Percentiles rank a stretch among this genome's conserved stretches.
Evolutionary conservation across 306 rosid genomes (phyloP).

Genomic region (Quillaja saponaria): DNA sequence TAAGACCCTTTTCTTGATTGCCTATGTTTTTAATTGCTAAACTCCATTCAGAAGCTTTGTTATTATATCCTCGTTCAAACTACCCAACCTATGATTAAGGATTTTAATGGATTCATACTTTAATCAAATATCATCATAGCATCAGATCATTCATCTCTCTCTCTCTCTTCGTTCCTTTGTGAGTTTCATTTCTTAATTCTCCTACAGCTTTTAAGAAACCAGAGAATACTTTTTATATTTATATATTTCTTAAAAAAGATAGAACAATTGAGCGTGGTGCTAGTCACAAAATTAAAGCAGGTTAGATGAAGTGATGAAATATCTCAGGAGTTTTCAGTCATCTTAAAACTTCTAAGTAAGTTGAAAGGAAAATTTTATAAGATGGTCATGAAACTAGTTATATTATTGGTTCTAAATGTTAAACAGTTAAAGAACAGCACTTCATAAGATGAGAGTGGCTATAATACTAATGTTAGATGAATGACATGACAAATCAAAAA

Average conservation of each 20-base stretch:
- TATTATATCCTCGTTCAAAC: slow-evolving; percentile 37
- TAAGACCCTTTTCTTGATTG: slow-evolving; percentile 31
- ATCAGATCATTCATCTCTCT: slow-evolving; percentile 27
- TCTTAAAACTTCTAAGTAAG: too few relatives aligned
- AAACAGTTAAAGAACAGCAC: too few relatives aligned
- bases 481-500: too few relatives aligned
- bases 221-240: slow-evolving; percentile 30
- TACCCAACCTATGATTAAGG: slow-evolving; percentile 35
- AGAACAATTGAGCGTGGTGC: too few relatives aligned
- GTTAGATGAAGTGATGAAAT: too few relatives aligned
- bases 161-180: not conserved
- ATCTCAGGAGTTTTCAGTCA: too few relatives aligned
- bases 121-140: slow-evolving; percentile 30
- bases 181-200: slow-evolving; percentile 23
- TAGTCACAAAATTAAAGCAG: too few relatives aligned
- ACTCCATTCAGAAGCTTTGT: slow-evolving; percentile 25
- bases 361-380: too few relatives aligned
- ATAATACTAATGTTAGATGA: too few relatives aligned
- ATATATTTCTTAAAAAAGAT: slow-evolving; percentile 28
- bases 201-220: slow-evolving; percentile 28
- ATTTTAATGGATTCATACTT: slow-evolving; percentile 26
- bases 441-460: too few relatives aligned
- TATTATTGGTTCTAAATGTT: too few relatives aligned
- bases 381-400: too few relatives aligned
- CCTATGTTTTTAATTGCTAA: slow-evolving; percentile 22